Base-by-base conservation (phyloP, 2,329 filamentous ascomycete species). In the Lachnellula arida region DNA sequence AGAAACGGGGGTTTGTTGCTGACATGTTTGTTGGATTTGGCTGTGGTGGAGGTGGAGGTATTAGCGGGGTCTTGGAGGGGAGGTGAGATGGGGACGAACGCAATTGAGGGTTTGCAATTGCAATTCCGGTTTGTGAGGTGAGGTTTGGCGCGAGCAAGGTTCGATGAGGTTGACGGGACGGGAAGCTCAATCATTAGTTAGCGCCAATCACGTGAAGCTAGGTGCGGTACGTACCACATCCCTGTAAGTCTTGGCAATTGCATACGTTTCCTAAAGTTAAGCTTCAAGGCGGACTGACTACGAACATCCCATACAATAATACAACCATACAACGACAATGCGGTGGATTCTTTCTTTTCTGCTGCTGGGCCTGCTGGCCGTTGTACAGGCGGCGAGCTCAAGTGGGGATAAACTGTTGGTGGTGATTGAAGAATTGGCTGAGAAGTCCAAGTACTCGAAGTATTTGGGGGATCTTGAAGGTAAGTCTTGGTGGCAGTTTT, bases 381-480 rank as follows among this genome's bases (percentile, higher is more conserved):
- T 84, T 56, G 88, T 84, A 64, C 82, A 87, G 72, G 91, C 91
- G 55, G 75, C 88, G 68, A 96, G 92, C 77, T 87, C 86, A 61
- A 81, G 84, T 49, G 94, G 93, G 58, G 83, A 82, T 73, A 83
- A 91, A 70, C 75, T 97, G 73, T 79, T 99, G 68, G 91, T 95
- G 59, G 81, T 99, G 57, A 75, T 96, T 52, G 93, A 97, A 68
- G 88, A 96, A 66, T 79, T 84, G 60, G 80, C 82, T 43, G 90
- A 96, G 70, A 91, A 92, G 79, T 82, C 81, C 65, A 81, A 82
- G 64, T 99, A 96, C 74, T 89, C 88, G 56, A 87, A 86, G 67
- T 93, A 97, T 72, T 78, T 91, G 62, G 81, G 79, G 54, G 88
- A 91, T 70, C 73, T 94, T 57, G 78, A 83, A 70, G 79, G 89